Percentiles rank a stretch among this genome's conserved stretches.
These are phyloP conservation scores for Xylaria longipes DNA, from an alignment of 495 filamentous ascomycete species.

Conservation along the genomic window DNA sequence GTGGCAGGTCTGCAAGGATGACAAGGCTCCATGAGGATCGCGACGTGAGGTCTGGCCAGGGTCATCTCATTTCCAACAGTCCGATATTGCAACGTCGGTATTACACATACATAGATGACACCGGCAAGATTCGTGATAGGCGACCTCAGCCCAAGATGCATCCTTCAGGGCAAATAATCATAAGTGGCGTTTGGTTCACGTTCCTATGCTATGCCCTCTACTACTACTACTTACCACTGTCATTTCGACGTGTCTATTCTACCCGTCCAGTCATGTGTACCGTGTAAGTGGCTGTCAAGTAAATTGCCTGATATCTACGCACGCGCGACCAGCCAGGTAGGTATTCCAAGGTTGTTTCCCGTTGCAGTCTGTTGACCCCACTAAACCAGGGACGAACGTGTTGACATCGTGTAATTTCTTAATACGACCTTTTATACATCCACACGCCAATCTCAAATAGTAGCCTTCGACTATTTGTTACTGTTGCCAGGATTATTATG, in stretches of 20 bases:
- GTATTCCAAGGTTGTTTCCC: neutral
- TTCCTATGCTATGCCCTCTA: neutral
- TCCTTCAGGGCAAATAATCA: neutral
- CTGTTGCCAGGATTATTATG: conserved; percentile 4
- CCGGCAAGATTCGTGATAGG: neutral
- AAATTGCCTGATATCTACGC: neutral
- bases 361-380: neutral
- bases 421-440: conserved; percentile 15
- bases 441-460: conserved; percentile 11
- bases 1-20: conserved; percentile 8
- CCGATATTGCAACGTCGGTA: conserved; percentile 14
- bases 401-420: conserved; percentile 2
- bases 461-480: neutral
- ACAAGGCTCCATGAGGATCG: conserved; percentile 5
- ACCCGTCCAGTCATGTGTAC: neutral
- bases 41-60: neutral
- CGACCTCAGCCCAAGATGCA: neutral
- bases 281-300: neutral
- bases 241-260: neutral
- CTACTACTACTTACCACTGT: neutral
- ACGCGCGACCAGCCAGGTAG: neutral
- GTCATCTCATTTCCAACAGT: conserved; percentile 4
- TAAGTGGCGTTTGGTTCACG: neutral
- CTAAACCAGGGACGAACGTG: neutral
- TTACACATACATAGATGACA: conserved; percentile 4